Percentiles rank a stretch among this genome's conserved stretches.
Conservation (phyloP, 2,329 filamentous ascomycete species). For the Exophiala aquamarina region DNA sequence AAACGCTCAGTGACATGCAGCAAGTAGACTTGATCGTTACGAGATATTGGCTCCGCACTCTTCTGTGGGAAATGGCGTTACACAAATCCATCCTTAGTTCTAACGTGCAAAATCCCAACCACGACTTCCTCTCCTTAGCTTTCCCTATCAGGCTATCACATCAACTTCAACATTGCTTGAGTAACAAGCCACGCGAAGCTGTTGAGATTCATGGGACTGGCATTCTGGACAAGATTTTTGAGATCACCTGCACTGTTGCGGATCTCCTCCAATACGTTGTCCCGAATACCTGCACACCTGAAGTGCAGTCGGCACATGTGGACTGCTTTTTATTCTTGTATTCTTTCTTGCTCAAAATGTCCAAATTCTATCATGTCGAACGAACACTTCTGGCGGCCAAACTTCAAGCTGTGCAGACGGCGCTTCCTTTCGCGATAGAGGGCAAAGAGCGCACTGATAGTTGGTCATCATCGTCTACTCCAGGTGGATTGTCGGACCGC, state of each 20-base stretch:
- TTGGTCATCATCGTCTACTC: too few species aligned
- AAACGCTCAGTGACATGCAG: conserved; percentile 43
- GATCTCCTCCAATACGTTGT: conserved; percentile 55
- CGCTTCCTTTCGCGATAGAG: too few species aligned
- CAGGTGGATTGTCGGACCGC: too few species aligned
- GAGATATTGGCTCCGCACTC: conserved; percentile 50
- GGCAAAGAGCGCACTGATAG: too few species aligned
- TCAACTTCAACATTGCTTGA: conserved; percentile 33
- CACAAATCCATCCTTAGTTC: too few species aligned
- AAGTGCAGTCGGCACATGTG: background rate
- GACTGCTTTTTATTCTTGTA: background rate
- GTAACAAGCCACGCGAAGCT: conserved; percentile 43
- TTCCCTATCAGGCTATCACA: too few species aligned
- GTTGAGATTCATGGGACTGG: conserved; percentile 58
- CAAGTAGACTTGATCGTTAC: conserved; percentile 51
- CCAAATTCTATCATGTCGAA: too few species aligned
- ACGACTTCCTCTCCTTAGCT: too few species aligned
- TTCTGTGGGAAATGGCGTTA: conserved; percentile 52
- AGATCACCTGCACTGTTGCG: conserved; percentile 60
- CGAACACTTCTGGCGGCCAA: too few species aligned
- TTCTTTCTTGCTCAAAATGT: background rate
- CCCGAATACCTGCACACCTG: background rate
- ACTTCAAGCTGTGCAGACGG: too few species aligned
- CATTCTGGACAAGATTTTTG: conserved; percentile 60
- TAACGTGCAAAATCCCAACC: too few species aligned